Base-by-base conservation (phyloP, 805 yeast species). In the Starmerella vaccinii region DNA sequence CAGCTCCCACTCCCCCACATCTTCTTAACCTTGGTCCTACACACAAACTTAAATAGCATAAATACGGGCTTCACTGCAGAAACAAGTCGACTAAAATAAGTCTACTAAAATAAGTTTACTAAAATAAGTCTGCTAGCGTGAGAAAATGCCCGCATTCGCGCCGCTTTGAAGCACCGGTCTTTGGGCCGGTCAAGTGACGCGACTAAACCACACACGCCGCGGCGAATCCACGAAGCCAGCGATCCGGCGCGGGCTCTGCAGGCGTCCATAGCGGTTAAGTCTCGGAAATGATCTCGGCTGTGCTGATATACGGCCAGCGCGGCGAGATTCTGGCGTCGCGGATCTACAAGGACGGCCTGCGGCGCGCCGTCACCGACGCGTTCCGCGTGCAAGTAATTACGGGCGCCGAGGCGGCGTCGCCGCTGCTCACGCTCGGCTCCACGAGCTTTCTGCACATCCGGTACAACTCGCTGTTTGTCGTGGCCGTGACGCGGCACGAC, bases 321-420 rank as follows among this genome's bases (percentile, higher is more conserved):
- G 97, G 97, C 5, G 97, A 89, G 63, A 79, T 87, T 19, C 70
- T 90, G 38, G 77, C 89, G 47, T 81, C 92, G 21, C 77, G 84
- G 49, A 63, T 84, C 33, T 81, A 81, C 65, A 74, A 81, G 50
- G 87, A 83, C 49, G 86, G 89, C 2, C 77, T 87, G 49, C 78
- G 85, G 58, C 68, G 90, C 47, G 83, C 83, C 49, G 80, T 89
- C 19, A 72, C 92, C 16, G 97, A 89, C 59, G 85, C 88, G 27
- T 90, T 90, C 62, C 76, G 96, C n/a, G 81, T 88, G 49, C 96
- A 90, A 63, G 95, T 90, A 24, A 86, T 90, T 38, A 72, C 84
- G 48, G 76, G 81, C 50, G 71, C 76, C 3, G 80, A 76, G 21
- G 68, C 72, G n/a, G 18, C 45, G 22, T 76, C 86, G 0, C 90